These are phyloP conservation scores for Calonectria pteridis DNA, from an alignment of 2,329 filamentous ascomycete genomes.

Conservation along the genomic window DNA sequence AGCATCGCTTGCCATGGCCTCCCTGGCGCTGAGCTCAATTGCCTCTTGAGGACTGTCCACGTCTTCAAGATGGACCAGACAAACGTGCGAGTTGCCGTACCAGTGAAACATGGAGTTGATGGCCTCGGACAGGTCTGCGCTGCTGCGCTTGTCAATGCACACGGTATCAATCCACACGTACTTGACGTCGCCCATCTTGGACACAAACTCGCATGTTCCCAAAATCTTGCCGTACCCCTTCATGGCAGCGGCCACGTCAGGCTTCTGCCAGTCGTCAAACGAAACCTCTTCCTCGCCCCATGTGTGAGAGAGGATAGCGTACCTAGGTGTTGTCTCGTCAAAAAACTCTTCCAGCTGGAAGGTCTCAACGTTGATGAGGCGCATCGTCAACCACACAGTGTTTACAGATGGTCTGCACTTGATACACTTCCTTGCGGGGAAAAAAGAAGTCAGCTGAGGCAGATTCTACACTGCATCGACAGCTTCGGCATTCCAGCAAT, in stretches of 20 bases:
- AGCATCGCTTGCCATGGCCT: background rate
- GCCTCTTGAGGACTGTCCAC: background rate
- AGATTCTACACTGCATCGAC: background rate
- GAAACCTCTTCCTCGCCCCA: constrained; percentile 28
- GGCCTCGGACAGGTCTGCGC: constrained; percentile 35
- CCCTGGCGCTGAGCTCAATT: background rate
- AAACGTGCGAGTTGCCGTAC: constrained; percentile 44
- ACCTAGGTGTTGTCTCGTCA: constrained; percentile 21
- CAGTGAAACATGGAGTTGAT: constrained; percentile 41
- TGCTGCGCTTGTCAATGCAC: constrained; percentile 34
- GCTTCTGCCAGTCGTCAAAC: constrained; percentile 24
- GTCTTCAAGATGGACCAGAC: constrained; percentile 35
- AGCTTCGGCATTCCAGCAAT: background rate
- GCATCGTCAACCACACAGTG: constrained; percentile 10
- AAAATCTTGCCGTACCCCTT: constrained; percentile 29
- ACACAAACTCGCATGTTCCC: constrained; percentile 16
- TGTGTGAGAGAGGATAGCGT: constrained; percentile 31
- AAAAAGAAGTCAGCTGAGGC: background rate
- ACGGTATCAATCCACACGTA: constrained; percentile 31
- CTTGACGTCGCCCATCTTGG: background rate
- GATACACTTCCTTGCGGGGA: background rate
- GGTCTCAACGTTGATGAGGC: constrained; percentile 29
- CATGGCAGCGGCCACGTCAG: background rate
- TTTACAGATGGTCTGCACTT: background rate
- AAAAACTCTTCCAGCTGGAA: constrained; percentile 25